Evolutionary conservation across 2,329 filamentous ascomycete genomes (phyloP).

Genomic region (Calonectria ilicicola): DNA sequence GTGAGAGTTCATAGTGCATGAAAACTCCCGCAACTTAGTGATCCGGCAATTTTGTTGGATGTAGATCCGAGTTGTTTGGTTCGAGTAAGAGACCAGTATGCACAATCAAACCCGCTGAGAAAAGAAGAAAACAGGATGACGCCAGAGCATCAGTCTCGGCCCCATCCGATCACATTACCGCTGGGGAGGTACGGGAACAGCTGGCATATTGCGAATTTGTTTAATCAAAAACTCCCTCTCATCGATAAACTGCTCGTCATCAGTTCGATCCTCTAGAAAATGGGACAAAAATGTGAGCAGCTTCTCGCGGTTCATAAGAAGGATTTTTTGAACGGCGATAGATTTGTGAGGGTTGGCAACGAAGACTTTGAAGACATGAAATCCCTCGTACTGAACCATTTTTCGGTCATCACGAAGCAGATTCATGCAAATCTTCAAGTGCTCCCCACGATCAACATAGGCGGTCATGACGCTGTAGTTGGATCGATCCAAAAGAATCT

Average conservation of each 20-base stretch:
- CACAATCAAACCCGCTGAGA: neutral
- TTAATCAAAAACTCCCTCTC: conserved; percentile 98
- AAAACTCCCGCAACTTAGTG: neutral
- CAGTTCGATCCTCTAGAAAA: conserved; percentile 93
- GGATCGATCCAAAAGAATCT: conserved; percentile 92
- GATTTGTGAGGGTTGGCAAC: conserved; percentile 99
- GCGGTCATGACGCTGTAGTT: conserved; percentile 99
- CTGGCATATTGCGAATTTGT: conserved; percentile 82
- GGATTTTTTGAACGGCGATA: conserved; percentile 92
- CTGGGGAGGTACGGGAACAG: conserved; percentile 66
- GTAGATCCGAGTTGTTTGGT: neutral
- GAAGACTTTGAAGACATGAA: conserved; percentile 99
- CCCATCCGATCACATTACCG: conserved; percentile 45
- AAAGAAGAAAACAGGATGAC: neutral
- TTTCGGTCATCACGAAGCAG: conserved; percentile 93
- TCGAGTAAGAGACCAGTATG: neutral
- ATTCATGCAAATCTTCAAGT: conserved; percentile 99
- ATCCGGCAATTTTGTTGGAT: neutral
- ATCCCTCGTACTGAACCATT: conserved; percentile 99
- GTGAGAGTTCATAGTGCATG: neutral
- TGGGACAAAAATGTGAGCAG: conserved; percentile 89
- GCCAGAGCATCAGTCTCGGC: neutral
- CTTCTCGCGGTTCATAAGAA: conserved; percentile 96
- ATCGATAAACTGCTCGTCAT: conserved; percentile 98
- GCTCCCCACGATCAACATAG: conserved; percentile 94